phyloP scores from a whole-genome alignment of 768 basidiomycete genomes.

The Kwoniella sp. region DNA sequence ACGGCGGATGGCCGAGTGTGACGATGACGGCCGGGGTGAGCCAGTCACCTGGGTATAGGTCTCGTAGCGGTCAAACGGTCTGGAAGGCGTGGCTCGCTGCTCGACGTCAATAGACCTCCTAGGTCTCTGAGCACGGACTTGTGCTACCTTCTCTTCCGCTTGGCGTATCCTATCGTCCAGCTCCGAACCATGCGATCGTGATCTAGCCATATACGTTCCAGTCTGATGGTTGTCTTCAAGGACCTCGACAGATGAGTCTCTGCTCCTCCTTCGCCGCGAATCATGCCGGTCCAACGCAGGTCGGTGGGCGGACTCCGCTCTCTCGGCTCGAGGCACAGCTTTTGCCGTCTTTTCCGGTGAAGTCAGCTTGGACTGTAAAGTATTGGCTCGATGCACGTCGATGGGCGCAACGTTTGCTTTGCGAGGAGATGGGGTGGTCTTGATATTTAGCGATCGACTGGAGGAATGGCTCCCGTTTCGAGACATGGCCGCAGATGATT shows the following conservation, averaged over 20 bases:
- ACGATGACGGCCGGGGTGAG: slow-evolving; percentile 5
- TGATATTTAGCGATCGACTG: not conserved
- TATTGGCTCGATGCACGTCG: slow-evolving; percentile 1
- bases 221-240: not conserved
- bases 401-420: not conserved
- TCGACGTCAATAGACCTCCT: slow-evolving; percentile 5
- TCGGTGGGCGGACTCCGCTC: no score
- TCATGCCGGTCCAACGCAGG: no score
- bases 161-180: slow-evolving; percentile 17
- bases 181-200: slow-evolving; percentile 9
- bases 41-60: slow-evolving; percentile 2
- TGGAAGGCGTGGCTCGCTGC: not conserved
- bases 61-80: slow-evolving; percentile 3
- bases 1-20: slow-evolving; percentile 1
- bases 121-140: not conserved
- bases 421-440: not conserved
- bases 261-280: slow-evolving; percentile 1
- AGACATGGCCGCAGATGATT: slow-evolving; percentile 2
- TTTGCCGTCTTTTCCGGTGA: slow-evolving; percentile 11
- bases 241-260: slow-evolving; percentile 3
- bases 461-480: slow-evolving; percentile 13
- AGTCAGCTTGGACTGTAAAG: not conserved
- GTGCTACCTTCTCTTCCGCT: slow-evolving; percentile 17
- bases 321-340: not conserved
- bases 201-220: not conserved